Percentiles rank a stretch among this genome's conserved stretches.
Conservation (phyloP, 2,329 filamentous ascomycete species). For the Atkinsonella hypoxylon region DNA sequence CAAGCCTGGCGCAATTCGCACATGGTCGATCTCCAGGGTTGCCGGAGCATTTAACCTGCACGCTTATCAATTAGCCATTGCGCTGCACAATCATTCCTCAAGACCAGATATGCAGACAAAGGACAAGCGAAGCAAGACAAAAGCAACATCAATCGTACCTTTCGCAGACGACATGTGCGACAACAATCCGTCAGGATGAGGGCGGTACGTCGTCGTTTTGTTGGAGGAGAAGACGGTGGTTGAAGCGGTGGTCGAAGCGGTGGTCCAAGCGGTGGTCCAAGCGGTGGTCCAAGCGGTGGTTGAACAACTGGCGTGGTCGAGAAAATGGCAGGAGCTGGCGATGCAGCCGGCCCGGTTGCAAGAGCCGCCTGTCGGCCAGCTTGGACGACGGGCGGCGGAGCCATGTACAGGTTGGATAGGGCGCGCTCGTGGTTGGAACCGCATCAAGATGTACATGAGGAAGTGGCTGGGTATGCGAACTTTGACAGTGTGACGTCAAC, state of each 20-base stretch:
- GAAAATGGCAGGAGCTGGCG: neutral
- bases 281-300: too few relatives aligned
- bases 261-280: too few relatives aligned
- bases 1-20: conserved; percentile 25
- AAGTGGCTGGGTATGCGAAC: neutral
- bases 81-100: neutral
- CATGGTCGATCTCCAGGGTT: conserved; percentile 24
- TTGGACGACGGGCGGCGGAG: conserved; percentile 6
- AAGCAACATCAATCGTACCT: conserved; percentile 15
- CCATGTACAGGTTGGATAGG: conserved; percentile 8
- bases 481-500: neutral
- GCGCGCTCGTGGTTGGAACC: conserved; percentile 1
- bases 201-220: conserved; percentile 22
- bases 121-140: neutral
- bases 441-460: conserved; percentile 9
- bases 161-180: conserved; percentile 26
- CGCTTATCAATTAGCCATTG: neutral
- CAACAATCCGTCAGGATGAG: conserved; percentile 20
- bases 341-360: neutral
- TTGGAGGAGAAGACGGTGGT: conserved; percentile 10
- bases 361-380: conserved; percentile 4
- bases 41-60: conserved; percentile 30
- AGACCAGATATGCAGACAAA: neutral
- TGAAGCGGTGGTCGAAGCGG: conserved; percentile 10
- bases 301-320: conserved; percentile 5